Base-by-base conservation (phyloP, 257 asterid genomes). In the Scutellaria baicalensis region DNA sequence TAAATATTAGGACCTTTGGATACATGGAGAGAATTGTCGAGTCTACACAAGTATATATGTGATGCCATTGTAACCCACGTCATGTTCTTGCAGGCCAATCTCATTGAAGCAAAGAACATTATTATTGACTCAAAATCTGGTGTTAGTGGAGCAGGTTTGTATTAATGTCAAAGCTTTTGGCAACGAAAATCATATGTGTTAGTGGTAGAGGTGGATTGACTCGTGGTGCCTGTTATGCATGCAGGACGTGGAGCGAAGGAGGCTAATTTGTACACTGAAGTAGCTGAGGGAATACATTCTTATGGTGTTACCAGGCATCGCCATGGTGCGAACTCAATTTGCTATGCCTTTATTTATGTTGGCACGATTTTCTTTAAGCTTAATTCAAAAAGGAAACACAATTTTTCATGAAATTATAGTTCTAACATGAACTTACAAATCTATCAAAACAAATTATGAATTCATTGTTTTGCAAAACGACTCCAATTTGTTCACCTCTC, bases 171-270 rank as follows among this genome's bases (percentile, higher is more conserved):
- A 58, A 31, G 60, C 43, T 38, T 60, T 50, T 70, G 23, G 18
- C 49, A 12, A 23, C 39, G 27, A 6, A 58, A 64, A 14, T 8
- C 33, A 44, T 16, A 39, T 27, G 16, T 76, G 43, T 67, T 35
- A 54, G 51, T 57, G 55, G 4, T 43, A 18, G 18, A 33, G 52
- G 57, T 73, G 16, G 45, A 64, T 16, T 27, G 44, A 61, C 60
- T 81, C 67, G 62, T 69, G 56, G 47, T 56, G 52, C 71, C 62
- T 60, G 50, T 64, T 56, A 8, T 68, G 39, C 60, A 54, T 68
- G 54, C 75, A 91, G 99, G 99, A 35, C 96, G 97, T 65, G 97
- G 93, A 18, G 97, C 99, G 17, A 94, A 94, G 75, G 99, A 94
- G 83, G 89, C 96, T 43, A 94, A 89, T 86, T 72, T 91, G 63